Evolutionary conservation across 345 rosid species (phyloP), one percentile per base, ranked within the genome.

Genomic region (Excoecaria cochinchinensis): DNA sequence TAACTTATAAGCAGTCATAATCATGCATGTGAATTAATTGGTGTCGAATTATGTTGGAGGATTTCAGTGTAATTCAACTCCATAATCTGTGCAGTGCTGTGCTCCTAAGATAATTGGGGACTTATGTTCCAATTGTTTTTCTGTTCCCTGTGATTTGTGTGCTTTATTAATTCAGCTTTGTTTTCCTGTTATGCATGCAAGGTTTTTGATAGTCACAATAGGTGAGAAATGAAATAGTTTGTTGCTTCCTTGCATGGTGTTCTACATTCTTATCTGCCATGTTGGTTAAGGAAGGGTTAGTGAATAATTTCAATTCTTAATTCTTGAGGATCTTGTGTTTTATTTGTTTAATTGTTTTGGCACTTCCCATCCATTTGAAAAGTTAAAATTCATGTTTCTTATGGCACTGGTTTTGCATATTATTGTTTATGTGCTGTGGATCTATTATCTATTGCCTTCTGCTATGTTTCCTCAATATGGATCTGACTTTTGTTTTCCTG

Each of bases 401-500:
- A 24, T 67, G 39, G 38, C 38, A 21, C 24, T 60, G 36, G 16
- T 22, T 46, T 39, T 13, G 38, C 17, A 57, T 53, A 6, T 47
- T 31, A 59, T 31, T 36, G 52, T 63, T 15, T 74, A 31, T 14
- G 40, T 74, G 61, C 48, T 44, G 5, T 72, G 59, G 69, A 70
- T 39, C 40, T 60, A 42, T 64, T 79, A 64, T 8, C 46, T 0
- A 6, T 44, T 5, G 1, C 48, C 63, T 14, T 21, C 24, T 72
- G 65, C 55, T 72, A 22, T 68, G 6, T 69, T 81, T 25, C 19
- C 15, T 68, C 25, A 51, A 21, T 19, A n/a, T 78, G 40, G 47
- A 6, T 44, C 8, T 55, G 65, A 70, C 31, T 55, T 5, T 69
- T 64, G n/a, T 69, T 74, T 39, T 60, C 62, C 65, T 76, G 71